Conservation (phyloP, 306 rosid genomes). For the Ziziphus jujuba region DNA sequence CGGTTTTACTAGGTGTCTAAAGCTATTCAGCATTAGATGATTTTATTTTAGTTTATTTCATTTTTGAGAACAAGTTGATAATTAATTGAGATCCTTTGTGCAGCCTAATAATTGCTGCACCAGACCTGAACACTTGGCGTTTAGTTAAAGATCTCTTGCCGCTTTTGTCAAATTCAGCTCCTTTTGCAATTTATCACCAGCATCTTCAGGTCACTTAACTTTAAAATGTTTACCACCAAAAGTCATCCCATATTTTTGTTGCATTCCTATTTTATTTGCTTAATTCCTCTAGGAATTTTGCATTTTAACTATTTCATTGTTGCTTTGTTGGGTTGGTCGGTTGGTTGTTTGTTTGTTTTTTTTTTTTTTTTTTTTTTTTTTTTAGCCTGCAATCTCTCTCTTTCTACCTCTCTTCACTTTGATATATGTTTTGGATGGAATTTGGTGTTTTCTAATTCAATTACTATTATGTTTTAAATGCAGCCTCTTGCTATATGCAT, state of each 20-base stretch:
- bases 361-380: neutral
- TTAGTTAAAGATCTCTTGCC: slow-evolving; percentile 67
- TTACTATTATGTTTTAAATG: slow-evolving; percentile 7
- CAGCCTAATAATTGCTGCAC: slow-evolving; percentile 84
- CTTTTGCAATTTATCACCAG: slow-evolving; percentile 95
- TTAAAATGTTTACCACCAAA: neutral
- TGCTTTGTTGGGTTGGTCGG: neutral
- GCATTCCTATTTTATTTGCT: neutral
- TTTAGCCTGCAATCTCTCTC: neutral
- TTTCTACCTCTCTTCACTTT: neutral
- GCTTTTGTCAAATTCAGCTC: slow-evolving; percentile 79
- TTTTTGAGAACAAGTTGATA: neutral
- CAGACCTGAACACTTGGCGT: slow-evolving; percentile 75
- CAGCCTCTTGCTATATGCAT: slow-evolving; percentile 96
- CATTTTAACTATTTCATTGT: too few relatives aligned
- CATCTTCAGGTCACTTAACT: slow-evolving; percentile 72
- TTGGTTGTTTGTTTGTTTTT: too few relatives aligned
- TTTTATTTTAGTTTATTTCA: neutral
- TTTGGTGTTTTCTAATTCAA: neutral
- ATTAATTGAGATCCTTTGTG: neutral
- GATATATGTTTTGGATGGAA: too few relatives aligned
- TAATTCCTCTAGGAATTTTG: neutral
- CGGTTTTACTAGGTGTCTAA: slow-evolving; percentile 73
- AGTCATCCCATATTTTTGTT: too few relatives aligned
- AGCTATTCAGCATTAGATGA: slow-evolving; percentile 1